These are phyloP conservation scores for Podospora conica DNA, from an alignment of 495 filamentous ascomycete genomes.

Conservation along the genomic window DNA sequence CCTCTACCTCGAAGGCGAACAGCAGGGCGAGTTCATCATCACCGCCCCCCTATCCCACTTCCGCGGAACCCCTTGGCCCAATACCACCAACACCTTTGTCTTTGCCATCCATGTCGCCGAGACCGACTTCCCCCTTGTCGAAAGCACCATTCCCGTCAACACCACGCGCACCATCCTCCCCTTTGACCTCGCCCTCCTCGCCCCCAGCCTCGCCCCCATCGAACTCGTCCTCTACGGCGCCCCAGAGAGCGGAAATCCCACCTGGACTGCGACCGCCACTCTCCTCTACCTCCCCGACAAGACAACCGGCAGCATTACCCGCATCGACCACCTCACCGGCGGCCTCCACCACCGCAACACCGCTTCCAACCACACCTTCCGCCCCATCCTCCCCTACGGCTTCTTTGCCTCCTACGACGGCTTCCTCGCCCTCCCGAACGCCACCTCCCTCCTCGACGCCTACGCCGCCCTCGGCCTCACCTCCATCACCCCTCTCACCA, in stretches of 20 bases:
- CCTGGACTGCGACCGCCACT: conserved; percentile 37
- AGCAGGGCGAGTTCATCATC: conserved; percentile 51
- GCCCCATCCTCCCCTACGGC: conserved; percentile 55
- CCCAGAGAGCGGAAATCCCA: conserved; percentile 29
- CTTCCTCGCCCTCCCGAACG: conserved; percentile 41
- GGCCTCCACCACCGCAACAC: conserved; percentile 42
- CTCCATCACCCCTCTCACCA: conserved; percentile 37
- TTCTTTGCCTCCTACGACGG: conserved; percentile 57
- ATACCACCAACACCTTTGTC: conserved; percentile 25
- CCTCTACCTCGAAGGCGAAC: conserved; percentile 54
- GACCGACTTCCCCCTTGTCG: conserved; percentile 31
- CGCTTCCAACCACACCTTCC: conserved; percentile 30
- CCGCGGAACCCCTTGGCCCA: conserved; percentile 39
- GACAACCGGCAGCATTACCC: conserved; percentile 52
- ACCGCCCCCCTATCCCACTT: conserved; percentile 50
- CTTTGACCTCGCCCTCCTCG: conserved; percentile 44
- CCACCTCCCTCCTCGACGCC: conserved; percentile 37
- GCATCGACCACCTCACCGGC: conserved; percentile 56
- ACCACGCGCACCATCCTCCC: conserved; percentile 40
- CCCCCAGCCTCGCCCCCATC: conserved; percentile 43
- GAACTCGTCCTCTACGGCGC: conserved; percentile 34
- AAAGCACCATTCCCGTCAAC: conserved; percentile 38
- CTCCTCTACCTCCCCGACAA: conserved; percentile 54
- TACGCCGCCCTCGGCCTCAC: conserved; percentile 46
- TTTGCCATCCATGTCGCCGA: conserved; percentile 33